Percentiles rank a stretch among this genome's conserved stretches.
phyloP scores from a whole-genome alignment of 2,329 filamentous ascomycete genomes.

The Aspergillus floridensis region DNA sequence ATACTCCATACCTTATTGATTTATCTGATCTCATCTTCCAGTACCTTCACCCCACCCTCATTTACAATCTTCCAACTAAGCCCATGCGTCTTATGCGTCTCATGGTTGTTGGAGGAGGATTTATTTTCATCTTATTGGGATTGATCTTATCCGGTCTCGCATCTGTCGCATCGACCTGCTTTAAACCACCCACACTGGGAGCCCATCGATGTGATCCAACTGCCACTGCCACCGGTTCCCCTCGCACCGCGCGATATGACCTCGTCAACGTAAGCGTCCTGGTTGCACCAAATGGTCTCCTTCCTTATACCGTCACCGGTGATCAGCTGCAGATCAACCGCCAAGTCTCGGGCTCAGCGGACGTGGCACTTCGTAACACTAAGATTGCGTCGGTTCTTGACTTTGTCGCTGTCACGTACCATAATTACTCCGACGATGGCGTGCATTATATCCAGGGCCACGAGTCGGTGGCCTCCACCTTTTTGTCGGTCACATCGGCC shows the following conservation, averaged over 20 bases:
- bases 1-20: too few species aligned
- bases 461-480: constrained; percentile 34
- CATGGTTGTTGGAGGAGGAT: too few species aligned
- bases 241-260: too few species aligned
- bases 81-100: too few species aligned
- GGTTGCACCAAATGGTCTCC: too few species aligned
- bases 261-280: too few species aligned
- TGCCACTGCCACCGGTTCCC: constrained; percentile 37
- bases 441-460: constrained; percentile 32
- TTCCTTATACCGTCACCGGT: constrained; percentile 13
- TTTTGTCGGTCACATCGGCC: constrained; percentile 24
- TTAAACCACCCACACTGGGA: constrained; percentile 32
- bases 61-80: too few species aligned
- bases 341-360: not conserved
- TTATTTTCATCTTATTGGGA: too few species aligned
- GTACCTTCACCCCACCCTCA: too few species aligned
- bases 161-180: too few species aligned
- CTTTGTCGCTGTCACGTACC: constrained; percentile 37
- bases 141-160: too few species aligned
- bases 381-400: constrained; percentile 10
- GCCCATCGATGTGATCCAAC: constrained; percentile 34
- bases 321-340: constrained; percentile 30
- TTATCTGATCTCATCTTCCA: too few species aligned
- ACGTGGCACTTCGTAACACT: constrained; percentile 3
- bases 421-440: constrained; percentile 39